Evolutionary conservation across 352 stramenopile genomes (phyloP).

Genomic region (Pythium chondricola): DNA sequence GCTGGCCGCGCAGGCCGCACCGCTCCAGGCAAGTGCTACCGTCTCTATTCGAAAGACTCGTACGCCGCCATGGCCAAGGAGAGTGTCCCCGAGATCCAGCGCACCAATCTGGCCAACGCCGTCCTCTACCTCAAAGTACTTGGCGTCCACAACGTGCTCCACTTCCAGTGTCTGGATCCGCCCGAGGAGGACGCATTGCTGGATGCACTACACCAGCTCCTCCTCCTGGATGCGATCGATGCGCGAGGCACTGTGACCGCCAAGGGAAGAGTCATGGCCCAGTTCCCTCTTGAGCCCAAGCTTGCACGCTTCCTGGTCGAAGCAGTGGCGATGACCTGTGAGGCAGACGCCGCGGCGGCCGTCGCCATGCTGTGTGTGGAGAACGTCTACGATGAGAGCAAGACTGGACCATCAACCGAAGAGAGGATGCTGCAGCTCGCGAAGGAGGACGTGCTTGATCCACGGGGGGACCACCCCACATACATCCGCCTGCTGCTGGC

Average conservation of each 20-base stretch:
- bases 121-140: slow-evolving; percentile 89
- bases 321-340: slow-evolving; percentile 48
- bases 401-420: slow-evolving; percentile 26
- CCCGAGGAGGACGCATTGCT: slow-evolving; percentile 62
- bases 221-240: slow-evolving; percentile 59
- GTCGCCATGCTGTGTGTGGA: slow-evolving; percentile 85
- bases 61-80: slow-evolving; percentile 96
- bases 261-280: slow-evolving; percentile 72
- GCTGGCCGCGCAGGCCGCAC: slow-evolving; percentile 95
- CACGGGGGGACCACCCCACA: slow-evolving; percentile 54
- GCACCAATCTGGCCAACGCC: slow-evolving; percentile 91
- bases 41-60: slow-evolving; percentile 96
- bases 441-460: slow-evolving; percentile 37
- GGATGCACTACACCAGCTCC: slow-evolving; percentile 74
- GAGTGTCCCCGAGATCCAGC: slow-evolving; percentile 97
- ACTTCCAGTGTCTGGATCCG: slow-evolving; percentile 64
- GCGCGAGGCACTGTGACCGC: slow-evolving; percentile 38
- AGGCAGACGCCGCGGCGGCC: slow-evolving; percentile 54
- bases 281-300: slow-evolving; percentile 80
- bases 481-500: slow-evolving; percentile 37
- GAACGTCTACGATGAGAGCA: slow-evolving; percentile 40
- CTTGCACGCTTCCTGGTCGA: slow-evolving; percentile 60
- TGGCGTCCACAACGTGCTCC: slow-evolving; percentile 63
- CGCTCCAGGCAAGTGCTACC: slow-evolving; percentile 96
- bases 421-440: slow-evolving; percentile 35